Conservation (phyloP, 805 yeast species). For the Ogataea methanolica region DNA sequence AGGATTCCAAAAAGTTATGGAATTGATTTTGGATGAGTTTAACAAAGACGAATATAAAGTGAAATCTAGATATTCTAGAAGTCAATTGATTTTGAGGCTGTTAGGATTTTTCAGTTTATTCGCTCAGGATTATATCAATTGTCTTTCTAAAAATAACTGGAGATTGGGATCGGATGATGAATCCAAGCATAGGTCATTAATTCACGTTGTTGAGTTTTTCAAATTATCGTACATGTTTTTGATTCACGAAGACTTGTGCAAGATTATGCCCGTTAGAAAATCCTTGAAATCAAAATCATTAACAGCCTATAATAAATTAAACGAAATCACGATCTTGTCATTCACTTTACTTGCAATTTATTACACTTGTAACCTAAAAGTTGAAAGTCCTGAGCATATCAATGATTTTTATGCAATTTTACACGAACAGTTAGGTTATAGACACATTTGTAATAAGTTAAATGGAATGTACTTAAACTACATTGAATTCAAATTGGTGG, state of each 20-base stretch:
- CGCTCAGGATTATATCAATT: constrained; percentile 32
- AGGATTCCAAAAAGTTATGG: constrained; percentile 51
- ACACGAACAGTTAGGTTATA: constrained; percentile 70
- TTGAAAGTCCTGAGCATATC: constrained; percentile 22
- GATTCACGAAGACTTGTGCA: constrained; percentile 48
- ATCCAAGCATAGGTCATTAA: constrained; percentile 10
- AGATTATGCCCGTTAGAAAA: constrained; percentile 31
- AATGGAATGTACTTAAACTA: constrained; percentile 58
- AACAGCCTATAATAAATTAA: constrained; percentile 39
- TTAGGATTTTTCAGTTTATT: constrained; percentile 53
- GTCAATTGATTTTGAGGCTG: constrained; percentile 40
- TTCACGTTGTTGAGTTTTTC: constrained; percentile 28
- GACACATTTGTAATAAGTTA: constrained; percentile 64
- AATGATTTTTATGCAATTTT: constrained; percentile 50
- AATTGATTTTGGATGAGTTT: constrained; percentile 37
- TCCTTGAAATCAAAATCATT: constrained; percentile 41
- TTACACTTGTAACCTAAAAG: constrained; percentile 20
- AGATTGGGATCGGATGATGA: constrained; percentile 21
- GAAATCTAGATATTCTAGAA: constrained; percentile 31
- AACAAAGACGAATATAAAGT: constrained; percentile 20
- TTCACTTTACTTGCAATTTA: constrained; percentile 37
- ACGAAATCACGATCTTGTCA: constrained; percentile 39
- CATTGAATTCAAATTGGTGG: constrained; percentile 49
- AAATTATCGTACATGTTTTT: constrained; percentile 45
- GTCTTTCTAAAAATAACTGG: constrained; percentile 34